These are phyloP conservation scores for Oryza australiensis DNA, from an alignment of 176 grass and related monocot genomes.

Conservation along the genomic window DNA sequence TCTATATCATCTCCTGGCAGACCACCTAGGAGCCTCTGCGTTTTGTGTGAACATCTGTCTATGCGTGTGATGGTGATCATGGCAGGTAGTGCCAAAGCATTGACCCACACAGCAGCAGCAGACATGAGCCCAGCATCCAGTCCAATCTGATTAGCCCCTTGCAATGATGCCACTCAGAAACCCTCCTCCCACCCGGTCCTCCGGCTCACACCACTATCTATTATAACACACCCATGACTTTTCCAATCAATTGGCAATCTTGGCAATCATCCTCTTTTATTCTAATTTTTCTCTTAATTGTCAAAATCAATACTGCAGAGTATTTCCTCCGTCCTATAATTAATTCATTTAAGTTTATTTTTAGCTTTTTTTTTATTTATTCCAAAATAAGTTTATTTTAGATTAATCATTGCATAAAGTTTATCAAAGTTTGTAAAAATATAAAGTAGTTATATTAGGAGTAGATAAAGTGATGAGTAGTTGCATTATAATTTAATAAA, in stretches of 20 bases:
- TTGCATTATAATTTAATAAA: too few species aligned
- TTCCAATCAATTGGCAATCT: conserved; percentile 42
- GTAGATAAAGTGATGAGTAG: too few species aligned
- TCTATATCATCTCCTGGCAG: conserved; percentile 20
- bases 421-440: too few species aligned
- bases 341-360: too few species aligned
- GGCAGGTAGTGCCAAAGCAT: conserved; percentile 32
- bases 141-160: conserved; percentile 77
- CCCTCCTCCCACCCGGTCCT: conserved; percentile 2
- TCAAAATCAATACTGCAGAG: background rate
- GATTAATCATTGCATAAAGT: too few species aligned
- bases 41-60: conserved; percentile 6
- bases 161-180: conserved; percentile 60
- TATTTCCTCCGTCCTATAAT: too few species aligned
- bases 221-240: background rate
- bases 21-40: background rate
- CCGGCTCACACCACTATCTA: conserved; percentile 34
- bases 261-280: conserved; percentile 34
- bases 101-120: conserved; percentile 37
- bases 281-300: background rate
- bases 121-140: conserved; percentile 60
- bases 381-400: too few species aligned
- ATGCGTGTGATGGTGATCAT: conserved; percentile 39
- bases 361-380: too few species aligned
- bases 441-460: too few species aligned